Evolutionary conservation across 306 rosid genomes (phyloP).

Genomic region (Urtica urens): DNA sequence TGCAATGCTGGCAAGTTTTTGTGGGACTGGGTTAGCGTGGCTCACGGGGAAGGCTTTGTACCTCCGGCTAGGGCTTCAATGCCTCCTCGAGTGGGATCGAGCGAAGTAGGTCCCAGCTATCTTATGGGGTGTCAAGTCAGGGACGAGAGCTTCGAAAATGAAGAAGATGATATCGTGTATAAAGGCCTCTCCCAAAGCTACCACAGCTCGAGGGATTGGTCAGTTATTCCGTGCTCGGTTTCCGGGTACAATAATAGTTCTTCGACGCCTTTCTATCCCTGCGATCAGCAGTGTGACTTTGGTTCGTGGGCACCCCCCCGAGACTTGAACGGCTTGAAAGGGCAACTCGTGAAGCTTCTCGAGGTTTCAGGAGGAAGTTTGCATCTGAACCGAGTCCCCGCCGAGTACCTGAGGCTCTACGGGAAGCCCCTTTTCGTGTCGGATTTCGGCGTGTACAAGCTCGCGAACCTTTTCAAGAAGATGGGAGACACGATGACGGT

Average conservation of each 20-base stretch:
- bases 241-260: constrained; percentile 46
- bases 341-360: constrained; percentile 58
- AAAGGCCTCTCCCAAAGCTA: constrained; percentile 63
- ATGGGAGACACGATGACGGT: constrained; percentile 58
- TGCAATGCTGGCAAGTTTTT: constrained; percentile 93
- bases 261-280: constrained; percentile 26
- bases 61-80: constrained; percentile 44
- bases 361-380: constrained; percentile 75
- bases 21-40: constrained; percentile 97
- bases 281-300: constrained; percentile 41
- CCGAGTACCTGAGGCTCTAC: constrained; percentile 57
- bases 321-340: constrained; percentile 78
- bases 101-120: constrained; percentile 55
- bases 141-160: constrained; percentile 56
- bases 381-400: constrained; percentile 52
- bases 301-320: constrained; percentile 70
- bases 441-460: constrained; percentile 58
- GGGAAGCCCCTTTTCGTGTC: constrained; percentile 69
- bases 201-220: constrained; percentile 53
- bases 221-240: constrained; percentile 48
- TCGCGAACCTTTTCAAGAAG: constrained; percentile 76
- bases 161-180: constrained; percentile 73
- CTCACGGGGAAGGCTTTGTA: constrained; percentile 86
- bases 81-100: constrained; percentile 38
- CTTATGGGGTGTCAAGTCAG: constrained; percentile 55